phyloP scores from a whole-genome alignment of 352 stramenopile genomes.

The Phytophthora cactorum region DNA sequence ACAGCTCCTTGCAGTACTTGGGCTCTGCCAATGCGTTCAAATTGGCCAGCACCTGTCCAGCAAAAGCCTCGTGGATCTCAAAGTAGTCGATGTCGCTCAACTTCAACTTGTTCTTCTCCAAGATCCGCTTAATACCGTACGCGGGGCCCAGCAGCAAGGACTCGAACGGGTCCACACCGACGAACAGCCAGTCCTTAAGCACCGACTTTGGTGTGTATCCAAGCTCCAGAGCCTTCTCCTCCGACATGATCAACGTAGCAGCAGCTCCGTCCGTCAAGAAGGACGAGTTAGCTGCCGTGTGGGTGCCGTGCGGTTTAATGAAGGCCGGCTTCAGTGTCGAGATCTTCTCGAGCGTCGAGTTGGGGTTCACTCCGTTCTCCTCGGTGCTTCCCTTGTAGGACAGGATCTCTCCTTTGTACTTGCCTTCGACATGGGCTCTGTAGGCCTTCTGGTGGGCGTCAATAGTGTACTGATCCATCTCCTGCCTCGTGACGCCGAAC shows the following conservation, averaged over 20 bases:
- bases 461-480: constrained; percentile 98
- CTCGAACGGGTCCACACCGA: constrained; percentile 97
- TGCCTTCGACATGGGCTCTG: constrained; percentile 95
- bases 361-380: constrained; percentile 98
- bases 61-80: constrained; percentile 99
- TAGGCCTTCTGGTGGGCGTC: constrained; percentile 93
- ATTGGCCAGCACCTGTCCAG: constrained; percentile 98
- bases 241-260: constrained; percentile 96
- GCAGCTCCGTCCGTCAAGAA: constrained; percentile 98
- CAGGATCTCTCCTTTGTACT: constrained; percentile 93
- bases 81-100: constrained; percentile 97
- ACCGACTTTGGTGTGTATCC: constrained; percentile 96
- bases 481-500: constrained; percentile 95
- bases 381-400: constrained; percentile 95
- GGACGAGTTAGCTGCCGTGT: constrained; percentile 98
- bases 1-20: constrained; percentile 96
- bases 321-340: constrained; percentile 97
- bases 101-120: constrained; percentile 87
- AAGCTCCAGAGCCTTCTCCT: constrained; percentile 95
- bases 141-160: constrained; percentile 95
- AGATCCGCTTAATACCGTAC: constrained; percentile 92
- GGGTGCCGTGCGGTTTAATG: constrained; percentile 97
- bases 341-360: constrained; percentile 96
- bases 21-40: constrained; percentile 95
- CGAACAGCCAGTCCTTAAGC: constrained; percentile 96